Base-by-base conservation (phyloP, 1,139 yeast genomes). In the Geotrichum reessii region DNA sequence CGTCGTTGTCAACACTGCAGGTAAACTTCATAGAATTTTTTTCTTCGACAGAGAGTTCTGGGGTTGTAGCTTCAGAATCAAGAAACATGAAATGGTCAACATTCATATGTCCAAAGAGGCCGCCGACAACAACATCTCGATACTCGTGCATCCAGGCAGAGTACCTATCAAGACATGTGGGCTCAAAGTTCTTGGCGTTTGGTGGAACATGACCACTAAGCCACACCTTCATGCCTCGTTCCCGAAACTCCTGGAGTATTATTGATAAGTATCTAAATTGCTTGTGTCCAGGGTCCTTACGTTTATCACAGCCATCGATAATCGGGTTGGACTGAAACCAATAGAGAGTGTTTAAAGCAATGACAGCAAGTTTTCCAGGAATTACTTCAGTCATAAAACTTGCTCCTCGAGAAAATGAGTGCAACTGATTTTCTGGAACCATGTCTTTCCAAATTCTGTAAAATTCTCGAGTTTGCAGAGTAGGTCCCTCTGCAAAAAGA, bases 121-220 rank as follows among this genome's bases (percentile, higher is more conserved):
- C 91, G 33, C 96, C 96, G 63, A 89, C 77, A 48, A 89, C 85
- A 44, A 89, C 81, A 69, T 89, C 96, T 63, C 95, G 78, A 69
- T 85, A 89, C 68, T 87, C 96, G 66, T 87, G 82, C 49, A 83
- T 74, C 95, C 95, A 88, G 24, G 83, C 79, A 40, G 86, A 80
- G 69, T 84, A 85, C 69, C 88, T 87, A 56, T 90, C 77, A 65
- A 81, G 84, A 68, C 96, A 89, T 52, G 85, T 77, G 31, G 78
- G 75, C 67, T 88, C 95, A 64, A 81, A 84, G 70, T 88, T 88
- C 71, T 87, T 87, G 51, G 84, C 84, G 56, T 85, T 82, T 3
- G 96, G 95, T 3, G 96, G 96, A 17, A 89, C 95, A 74, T 89
- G 96, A 1, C 96, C 96, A 50, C 85, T 76, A 31, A 89, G 72